These are phyloP conservation scores for Cenchrus americanus DNA, from an alignment of 176 grass and related monocot species.

Conservation along the genomic window DNA sequence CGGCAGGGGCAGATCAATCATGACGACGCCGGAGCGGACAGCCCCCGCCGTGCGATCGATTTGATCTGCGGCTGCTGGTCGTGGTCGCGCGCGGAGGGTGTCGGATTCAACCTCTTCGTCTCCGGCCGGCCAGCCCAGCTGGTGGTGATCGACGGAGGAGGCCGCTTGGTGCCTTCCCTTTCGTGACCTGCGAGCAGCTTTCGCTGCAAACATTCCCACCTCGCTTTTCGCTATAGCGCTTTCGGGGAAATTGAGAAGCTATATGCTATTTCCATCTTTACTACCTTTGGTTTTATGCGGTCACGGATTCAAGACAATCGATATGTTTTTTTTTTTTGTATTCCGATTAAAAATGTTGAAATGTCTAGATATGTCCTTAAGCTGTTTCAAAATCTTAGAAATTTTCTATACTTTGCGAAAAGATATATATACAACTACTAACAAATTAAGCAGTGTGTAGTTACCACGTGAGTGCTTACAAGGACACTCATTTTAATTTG, in stretches of 20 bases:
- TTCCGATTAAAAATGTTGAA: neutral
- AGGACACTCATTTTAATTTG: neutral
- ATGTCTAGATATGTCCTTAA: neutral
- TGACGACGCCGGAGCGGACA: neutral
- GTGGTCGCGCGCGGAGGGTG: neutral
- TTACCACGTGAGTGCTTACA: neutral
- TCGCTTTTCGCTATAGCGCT: neutral
- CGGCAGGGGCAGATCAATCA: slow-evolving; percentile 4
- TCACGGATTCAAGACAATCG: too few species aligned
- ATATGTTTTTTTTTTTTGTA: neutral
- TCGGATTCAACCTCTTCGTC: neutral
- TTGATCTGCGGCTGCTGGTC: neutral
- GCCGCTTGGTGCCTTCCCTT: neutral
- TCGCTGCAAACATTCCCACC: neutral
- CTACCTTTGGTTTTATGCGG: too few species aligned
- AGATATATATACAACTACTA: too few species aligned
- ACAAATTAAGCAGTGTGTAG: too few species aligned
- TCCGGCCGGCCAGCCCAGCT: neutral
- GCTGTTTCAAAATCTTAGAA: neutral
- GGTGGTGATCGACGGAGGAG: neutral
- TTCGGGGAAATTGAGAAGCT: too few species aligned
- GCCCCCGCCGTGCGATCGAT: neutral
- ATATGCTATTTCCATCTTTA: too few species aligned
- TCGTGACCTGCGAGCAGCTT: neutral
- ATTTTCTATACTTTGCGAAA: neutral